These are phyloP conservation scores for Pestalotiopsis sp. DNA, from an alignment of 2,329 filamentous ascomycete genomes.

Conservation along the genomic window DNA sequence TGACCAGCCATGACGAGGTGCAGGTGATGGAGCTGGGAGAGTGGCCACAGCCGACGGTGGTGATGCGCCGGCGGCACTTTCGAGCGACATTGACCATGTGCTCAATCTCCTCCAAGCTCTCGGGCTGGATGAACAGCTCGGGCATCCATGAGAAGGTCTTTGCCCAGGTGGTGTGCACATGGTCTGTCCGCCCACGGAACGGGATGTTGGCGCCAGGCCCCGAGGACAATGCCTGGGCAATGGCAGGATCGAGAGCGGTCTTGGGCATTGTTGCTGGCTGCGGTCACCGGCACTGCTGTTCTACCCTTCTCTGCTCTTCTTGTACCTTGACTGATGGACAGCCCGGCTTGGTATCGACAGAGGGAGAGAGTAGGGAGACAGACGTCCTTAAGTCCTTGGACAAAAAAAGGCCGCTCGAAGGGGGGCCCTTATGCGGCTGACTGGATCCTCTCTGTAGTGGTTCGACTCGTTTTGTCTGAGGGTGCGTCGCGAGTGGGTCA, in stretches of 20 bases:
- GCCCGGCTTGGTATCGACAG: neutral
- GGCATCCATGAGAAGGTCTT: slow-evolving; percentile 87
- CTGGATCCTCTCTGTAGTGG: neutral
- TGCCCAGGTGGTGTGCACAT: slow-evolving; percentile 92
- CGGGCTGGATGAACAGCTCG: slow-evolving; percentile 87
- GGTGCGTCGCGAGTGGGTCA: neutral
- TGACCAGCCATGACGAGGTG: slow-evolving; percentile 92
- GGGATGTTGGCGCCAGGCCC: slow-evolving; percentile 47
- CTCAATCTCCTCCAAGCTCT: slow-evolving; percentile 78
- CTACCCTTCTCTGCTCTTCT: neutral
- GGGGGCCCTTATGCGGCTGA: neutral
- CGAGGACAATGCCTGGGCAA: slow-evolving; percentile 10
- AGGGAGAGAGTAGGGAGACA: too few relatives aligned
- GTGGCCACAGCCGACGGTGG: slow-evolving; percentile 88
- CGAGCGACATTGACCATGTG: slow-evolving; percentile 82
- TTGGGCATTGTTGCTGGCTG: slow-evolving; percentile 4
- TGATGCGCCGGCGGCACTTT: slow-evolving; percentile 77
- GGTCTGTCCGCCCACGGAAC: slow-evolving; percentile 73
- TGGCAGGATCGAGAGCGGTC: slow-evolving; percentile 10
- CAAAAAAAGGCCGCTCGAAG: neutral
- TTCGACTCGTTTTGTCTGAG: neutral
- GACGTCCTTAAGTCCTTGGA: too few relatives aligned
- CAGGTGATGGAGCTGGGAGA: slow-evolving; percentile 91
- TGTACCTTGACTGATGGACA: neutral
- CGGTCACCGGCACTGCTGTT: neutral